Conservation (phyloP, 169 alveolate genomes). For the Cryptosporidium muris region DNA sequence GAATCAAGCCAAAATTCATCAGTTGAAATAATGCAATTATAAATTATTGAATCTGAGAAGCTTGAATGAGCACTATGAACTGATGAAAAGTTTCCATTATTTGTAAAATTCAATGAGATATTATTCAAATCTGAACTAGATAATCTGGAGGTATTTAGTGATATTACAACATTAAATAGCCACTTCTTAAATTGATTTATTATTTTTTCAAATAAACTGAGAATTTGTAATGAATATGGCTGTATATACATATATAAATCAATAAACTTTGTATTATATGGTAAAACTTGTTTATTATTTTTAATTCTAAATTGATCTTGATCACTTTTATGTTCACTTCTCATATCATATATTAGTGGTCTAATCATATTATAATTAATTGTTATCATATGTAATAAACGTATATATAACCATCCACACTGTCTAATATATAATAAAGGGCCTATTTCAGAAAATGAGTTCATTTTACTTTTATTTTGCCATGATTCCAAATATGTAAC, state of each 20-base stretch:
- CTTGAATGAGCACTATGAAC: too few species aligned
- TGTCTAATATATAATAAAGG: conserved; percentile 22
- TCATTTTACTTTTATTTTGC: too few species aligned
- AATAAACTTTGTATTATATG: neutral
- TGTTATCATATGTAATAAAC: conserved; percentile 38
- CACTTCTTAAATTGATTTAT: conserved; percentile 29
- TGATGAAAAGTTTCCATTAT: too few species aligned
- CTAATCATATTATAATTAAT: conserved; percentile 17
- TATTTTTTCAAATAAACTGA: conserved; percentile 3
- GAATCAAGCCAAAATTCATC: conserved; percentile 69
- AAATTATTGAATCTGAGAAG: neutral
- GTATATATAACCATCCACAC: conserved; percentile 55
- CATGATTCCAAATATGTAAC: too few species aligned
- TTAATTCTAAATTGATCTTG: neutral
- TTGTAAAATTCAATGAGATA: too few species aligned
- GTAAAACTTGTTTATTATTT: conserved; percentile 4
- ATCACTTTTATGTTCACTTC: neutral
- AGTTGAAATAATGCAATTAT: conserved; percentile 17
- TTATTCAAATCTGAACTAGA: neutral
- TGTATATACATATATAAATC: neutral
- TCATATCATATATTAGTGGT: neutral
- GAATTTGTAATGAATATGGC: neutral
- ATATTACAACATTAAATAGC: neutral
- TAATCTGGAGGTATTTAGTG: neutral
- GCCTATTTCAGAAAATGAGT: neutral